Evolutionary conservation across 257 asterid genomes (phyloP).

Genomic region (Solanum chilense): DNA sequence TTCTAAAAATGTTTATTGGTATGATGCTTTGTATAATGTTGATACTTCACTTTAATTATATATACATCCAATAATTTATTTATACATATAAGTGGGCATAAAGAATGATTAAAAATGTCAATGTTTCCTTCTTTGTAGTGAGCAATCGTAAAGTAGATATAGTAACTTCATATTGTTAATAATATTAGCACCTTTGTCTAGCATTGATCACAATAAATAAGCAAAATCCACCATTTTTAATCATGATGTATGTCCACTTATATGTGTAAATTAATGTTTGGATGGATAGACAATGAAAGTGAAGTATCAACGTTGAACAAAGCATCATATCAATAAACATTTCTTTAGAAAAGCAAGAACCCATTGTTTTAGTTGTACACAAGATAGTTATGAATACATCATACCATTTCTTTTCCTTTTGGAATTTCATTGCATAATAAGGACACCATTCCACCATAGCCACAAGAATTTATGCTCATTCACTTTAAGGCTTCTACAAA

Average conservation of each 20-base stretch:
- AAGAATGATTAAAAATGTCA: neutral
- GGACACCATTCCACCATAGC: neutral
- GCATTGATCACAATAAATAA: neutral
- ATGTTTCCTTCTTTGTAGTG: neutral
- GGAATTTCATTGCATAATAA: constrained; percentile 17
- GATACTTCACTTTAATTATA: neutral
- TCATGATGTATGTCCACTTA: neutral
- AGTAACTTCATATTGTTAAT: neutral
- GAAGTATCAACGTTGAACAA: neutral
- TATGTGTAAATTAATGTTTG: neutral
- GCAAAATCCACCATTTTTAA: neutral
- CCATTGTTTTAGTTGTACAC: neutral
- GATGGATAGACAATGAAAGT: neutral
- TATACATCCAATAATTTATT: neutral
- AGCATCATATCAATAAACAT: neutral
- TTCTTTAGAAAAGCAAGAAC: neutral
- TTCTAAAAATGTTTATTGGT: neutral
- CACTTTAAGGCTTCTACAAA: too few relatives aligned
- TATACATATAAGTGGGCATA: neutral
- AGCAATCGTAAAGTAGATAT: neutral
- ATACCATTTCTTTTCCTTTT: constrained; percentile 20
- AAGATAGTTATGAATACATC: neutral
- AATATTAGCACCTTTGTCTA: neutral
- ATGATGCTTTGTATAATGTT: neutral
- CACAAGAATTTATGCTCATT: too few relatives aligned